Evolutionary conservation across 2,329 filamentous ascomycete genomes (phyloP).

Genomic region (Fonsecaea pugnacius): DNA sequence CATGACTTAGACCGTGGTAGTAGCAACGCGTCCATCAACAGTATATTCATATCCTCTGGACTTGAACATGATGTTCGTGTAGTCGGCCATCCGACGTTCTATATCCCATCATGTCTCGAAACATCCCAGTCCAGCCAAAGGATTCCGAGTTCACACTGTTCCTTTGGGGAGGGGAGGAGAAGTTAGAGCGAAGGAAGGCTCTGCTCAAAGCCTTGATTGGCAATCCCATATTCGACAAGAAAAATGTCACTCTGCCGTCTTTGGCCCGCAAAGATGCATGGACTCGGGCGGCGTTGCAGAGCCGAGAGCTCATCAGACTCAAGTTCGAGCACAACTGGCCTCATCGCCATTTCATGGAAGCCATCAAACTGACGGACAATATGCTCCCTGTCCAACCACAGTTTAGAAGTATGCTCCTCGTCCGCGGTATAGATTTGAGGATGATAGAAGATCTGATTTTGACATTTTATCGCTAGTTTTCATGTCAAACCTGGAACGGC

Average conservation of each 20-base stretch:
- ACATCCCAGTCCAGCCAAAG: slow-evolving; percentile 30
- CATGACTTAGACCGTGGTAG: neutral
- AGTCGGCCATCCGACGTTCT: neutral
- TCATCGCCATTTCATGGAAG: slow-evolving; percentile 35
- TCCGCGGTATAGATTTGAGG: no score
- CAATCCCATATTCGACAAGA: slow-evolving; percentile 36
- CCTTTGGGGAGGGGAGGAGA: slow-evolving; percentile 37
- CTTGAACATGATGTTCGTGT: neutral
- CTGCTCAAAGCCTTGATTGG: slow-evolving; percentile 29
- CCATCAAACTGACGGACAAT: slow-evolving; percentile 35
- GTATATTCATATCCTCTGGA: neutral
- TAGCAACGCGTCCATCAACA: neutral
- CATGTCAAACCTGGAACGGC: slow-evolving; percentile 36
- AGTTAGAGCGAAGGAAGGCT: slow-evolving; percentile 35
- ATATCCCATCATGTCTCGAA: slow-evolving; percentile 16
- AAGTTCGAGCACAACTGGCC: slow-evolving; percentile 36
- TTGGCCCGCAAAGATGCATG: slow-evolving; percentile 38
- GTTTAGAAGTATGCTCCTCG: slow-evolving; percentile 26
- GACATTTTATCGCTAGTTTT: slow-evolving; percentile 28
- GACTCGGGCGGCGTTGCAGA: slow-evolving; percentile 34
- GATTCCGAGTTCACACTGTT: slow-evolving; percentile 31
- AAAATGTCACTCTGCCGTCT: slow-evolving; percentile 30
- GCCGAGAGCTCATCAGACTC: slow-evolving; percentile 34
- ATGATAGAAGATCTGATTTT: no score
- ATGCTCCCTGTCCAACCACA: slow-evolving; percentile 38